Conservation (phyloP, 331 rosid genomes). For the Quercus lobata region DNA sequence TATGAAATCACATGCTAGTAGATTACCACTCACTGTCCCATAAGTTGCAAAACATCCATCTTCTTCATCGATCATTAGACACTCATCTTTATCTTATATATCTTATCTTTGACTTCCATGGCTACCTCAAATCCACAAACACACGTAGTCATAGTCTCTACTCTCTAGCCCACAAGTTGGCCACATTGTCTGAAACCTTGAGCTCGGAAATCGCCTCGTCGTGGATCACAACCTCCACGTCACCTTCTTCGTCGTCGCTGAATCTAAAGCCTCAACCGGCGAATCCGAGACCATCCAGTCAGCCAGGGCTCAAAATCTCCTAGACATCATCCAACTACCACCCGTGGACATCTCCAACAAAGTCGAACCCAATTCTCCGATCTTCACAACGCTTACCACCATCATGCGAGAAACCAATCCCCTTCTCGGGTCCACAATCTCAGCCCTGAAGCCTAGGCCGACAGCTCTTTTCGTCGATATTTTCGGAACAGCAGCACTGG, state of each 20-base stretch:
- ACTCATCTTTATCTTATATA: too few species aligned
- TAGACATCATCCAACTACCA: conserved; percentile 26
- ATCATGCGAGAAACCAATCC: conserved; percentile 20
- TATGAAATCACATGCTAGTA: too few species aligned
- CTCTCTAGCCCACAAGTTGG: conserved; percentile 27
- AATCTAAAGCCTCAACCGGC: conserved; percentile 8
- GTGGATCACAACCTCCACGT: conserved; percentile 17
- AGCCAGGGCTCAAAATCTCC: background rate
- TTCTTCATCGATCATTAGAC: too few species aligned
- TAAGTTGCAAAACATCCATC: too few species aligned
- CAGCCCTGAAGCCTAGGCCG: conserved; percentile 2
- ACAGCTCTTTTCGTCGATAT: conserved; percentile 9
- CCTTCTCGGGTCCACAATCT: background rate
- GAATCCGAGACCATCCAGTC: conserved; percentile 15
- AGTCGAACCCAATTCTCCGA: background rate
- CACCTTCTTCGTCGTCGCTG: conserved; percentile 16
- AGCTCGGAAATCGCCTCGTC: conserved; percentile 30
- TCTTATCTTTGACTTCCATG: background rate
- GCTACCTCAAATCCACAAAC: conserved; percentile 13
- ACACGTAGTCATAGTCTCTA: conserved; percentile 11
- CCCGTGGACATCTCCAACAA: conserved; percentile 13
- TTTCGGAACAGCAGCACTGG: background rate
- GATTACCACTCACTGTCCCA: too few species aligned
- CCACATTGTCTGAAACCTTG: conserved; percentile 16
- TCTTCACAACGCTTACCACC: conserved; percentile 1